phyloP scores from a whole-genome alignment of 2,329 filamentous ascomycete species.

The Intubia oerlemansii region DNA sequence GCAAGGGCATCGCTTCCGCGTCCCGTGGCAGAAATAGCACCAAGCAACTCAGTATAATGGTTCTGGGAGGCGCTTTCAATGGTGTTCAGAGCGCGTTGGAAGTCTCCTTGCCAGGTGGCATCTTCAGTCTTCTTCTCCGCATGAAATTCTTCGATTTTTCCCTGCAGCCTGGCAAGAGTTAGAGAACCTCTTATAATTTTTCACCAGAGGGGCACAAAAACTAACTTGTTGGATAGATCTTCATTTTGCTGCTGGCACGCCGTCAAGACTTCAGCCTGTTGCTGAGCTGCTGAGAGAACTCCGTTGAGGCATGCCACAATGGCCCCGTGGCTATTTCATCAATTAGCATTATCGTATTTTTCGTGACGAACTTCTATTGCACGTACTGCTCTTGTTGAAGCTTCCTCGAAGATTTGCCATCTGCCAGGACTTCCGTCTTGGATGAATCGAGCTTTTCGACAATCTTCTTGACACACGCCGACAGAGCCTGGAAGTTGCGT shows the following conservation, averaged over 20 bases:
- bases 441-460: constrained; percentile 3
- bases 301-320: constrained; percentile 2
- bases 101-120: background rate
- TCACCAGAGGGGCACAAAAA: too few relatives aligned
- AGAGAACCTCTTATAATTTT: too few relatives aligned
- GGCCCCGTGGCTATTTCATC: background rate
- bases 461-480: constrained; percentile 4
- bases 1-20: constrained; percentile 1
- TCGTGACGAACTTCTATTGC: too few relatives aligned
- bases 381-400: constrained; percentile 2
- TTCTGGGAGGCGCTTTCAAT: background rate
- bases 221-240: too few relatives aligned
- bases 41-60: background rate
- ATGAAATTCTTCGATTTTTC: background rate
- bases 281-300: background rate
- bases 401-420: background rate
- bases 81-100: background rate
- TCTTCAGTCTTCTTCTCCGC: background rate
- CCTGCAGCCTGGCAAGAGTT: background rate
- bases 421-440: background rate
- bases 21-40: background rate
- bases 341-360: too few relatives aligned
- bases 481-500: constrained; percentile 5
- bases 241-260: too few relatives aligned
- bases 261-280: too few relatives aligned